Evolutionary conservation across 2,329 filamentous ascomycete genomes (phyloP).

Genomic region (Pseudogymnoascus destructans): DNA sequence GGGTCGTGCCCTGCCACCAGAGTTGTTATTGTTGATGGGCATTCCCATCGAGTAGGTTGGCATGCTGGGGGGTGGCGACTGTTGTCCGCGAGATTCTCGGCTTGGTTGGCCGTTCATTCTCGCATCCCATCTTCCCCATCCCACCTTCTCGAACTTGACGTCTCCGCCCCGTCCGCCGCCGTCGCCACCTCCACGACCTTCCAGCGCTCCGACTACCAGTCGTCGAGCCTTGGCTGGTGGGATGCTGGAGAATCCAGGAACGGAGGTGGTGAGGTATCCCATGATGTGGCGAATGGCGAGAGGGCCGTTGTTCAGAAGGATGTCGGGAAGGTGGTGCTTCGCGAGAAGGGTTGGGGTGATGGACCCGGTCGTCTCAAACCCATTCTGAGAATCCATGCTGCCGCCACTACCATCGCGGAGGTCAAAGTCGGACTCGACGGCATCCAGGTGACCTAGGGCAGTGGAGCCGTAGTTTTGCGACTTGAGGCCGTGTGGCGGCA

Average conservation of each 20-base stretch:
- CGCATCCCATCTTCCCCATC: conserved; percentile 94
- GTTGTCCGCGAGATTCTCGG: conserved; percentile 28
- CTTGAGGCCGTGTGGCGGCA: conserved; percentile 70
- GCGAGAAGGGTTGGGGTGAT: conserved; percentile 80
- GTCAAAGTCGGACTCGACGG: conserved; percentile 77
- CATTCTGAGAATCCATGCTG: conserved; percentile 25
- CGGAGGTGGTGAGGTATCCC: conserved; percentile 82
- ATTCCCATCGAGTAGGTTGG: conserved; percentile 37
- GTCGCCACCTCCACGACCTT: conserved; percentile 52
- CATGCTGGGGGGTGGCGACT: conserved; percentile 31
- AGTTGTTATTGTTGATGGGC: conserved; percentile 39
- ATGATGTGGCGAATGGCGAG: conserved; percentile 92
- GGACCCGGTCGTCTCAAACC: conserved; percentile 59
- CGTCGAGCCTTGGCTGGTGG: conserved; percentile 80
- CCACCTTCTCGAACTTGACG: conserved; percentile 85
- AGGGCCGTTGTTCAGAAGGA: conserved; percentile 79
- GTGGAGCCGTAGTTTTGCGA: conserved; percentile 32
- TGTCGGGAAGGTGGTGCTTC: conserved; percentile 79
- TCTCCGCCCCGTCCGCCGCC: conserved; percentile 52
- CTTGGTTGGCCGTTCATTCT: conserved; percentile 52
- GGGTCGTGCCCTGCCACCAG: conserved; percentile 36
- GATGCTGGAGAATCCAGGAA: conserved; percentile 84
- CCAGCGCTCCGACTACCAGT: conserved; percentile 81
- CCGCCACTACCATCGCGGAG: conserved; percentile 54
- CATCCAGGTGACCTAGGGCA: conserved; percentile 33